A percentile compares a stretch with the other conserved stretches of the same genome.
Evolutionary conservation across 345 rosid genomes (phyloP).

Genomic region (Firmiana major): DNA sequence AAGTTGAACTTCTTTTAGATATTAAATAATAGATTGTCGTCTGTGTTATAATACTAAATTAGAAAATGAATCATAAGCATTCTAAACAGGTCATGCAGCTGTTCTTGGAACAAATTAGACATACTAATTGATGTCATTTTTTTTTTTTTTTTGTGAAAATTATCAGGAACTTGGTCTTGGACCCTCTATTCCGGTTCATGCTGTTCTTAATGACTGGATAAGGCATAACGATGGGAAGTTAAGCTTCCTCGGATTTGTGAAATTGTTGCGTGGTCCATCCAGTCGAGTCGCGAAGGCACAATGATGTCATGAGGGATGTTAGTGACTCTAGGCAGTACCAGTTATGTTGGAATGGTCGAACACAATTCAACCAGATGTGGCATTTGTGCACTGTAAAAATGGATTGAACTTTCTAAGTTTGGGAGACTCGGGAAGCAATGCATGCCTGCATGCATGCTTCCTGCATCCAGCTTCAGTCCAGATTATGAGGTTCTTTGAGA

Average conservation of each 20-base stretch:
- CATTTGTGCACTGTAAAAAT: not conserved
- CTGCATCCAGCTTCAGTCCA: not conserved
- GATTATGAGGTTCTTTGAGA: constrained; percentile 16
- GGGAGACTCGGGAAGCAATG: not conserved
- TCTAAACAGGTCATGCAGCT: not conserved
- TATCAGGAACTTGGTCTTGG: constrained; percentile 95
- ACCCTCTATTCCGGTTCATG: constrained; percentile 83
- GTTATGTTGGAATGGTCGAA: not conserved
- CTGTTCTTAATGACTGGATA: constrained; percentile 89
- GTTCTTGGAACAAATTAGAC: not conserved
- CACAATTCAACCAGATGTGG: not conserved
- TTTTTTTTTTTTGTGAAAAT: constrained; percentile 1
- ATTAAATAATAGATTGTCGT: not conserved
- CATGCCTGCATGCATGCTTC: not conserved
- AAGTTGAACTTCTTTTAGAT: constrained; percentile 16
- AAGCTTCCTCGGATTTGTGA: constrained; percentile 87
- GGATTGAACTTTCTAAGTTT: not conserved
- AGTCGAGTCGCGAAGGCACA: constrained; percentile 43
- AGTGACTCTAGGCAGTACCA: not conserved
- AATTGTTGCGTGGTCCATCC: constrained; percentile 73
- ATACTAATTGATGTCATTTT: not conserved
- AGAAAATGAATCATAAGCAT: not conserved
- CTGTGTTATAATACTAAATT: not conserved
- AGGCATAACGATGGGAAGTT: constrained; percentile 91
- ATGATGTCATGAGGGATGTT: constrained; percentile 19